These are phyloP conservation scores for Chlorella sp. DNA, from an alignment of 139 green algal species.

Conservation along the genomic window DNA sequence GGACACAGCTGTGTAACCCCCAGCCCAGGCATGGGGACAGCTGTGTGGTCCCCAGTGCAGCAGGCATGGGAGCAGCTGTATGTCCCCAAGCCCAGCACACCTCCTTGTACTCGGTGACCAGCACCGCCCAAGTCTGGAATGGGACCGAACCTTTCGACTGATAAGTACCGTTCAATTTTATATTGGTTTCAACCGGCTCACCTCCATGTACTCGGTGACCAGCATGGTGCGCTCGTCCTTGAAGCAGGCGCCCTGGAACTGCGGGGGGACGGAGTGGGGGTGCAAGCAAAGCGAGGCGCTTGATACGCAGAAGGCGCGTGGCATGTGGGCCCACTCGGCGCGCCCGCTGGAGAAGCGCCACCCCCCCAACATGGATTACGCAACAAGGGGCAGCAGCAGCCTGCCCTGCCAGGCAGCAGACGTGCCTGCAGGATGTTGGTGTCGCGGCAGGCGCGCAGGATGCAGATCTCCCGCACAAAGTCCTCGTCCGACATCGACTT, in stretches of 20 bases:
- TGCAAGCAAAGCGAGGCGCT: not conserved
- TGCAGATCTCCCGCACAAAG: slow-evolving; percentile 43
- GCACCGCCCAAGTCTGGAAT: no score
- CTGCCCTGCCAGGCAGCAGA: slow-evolving; percentile 42
- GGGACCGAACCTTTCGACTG: no score
- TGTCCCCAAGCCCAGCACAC: no score
- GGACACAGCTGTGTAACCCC: no score
- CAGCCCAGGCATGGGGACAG: no score
- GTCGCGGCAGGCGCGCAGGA: slow-evolving; percentile 49
- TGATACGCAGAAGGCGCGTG: not conserved
- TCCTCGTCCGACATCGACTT: slow-evolving; percentile 6
- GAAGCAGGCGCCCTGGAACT: slow-evolving; percentile 35
- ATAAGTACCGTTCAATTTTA: no score
- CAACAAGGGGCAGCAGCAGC: not conserved
- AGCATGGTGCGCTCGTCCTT: slow-evolving; percentile 33
- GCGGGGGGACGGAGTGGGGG: not conserved
- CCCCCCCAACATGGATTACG: no score
- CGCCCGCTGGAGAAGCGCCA: no score
- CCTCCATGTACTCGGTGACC: slow-evolving; percentile 60
- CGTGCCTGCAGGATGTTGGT: slow-evolving; percentile 57
- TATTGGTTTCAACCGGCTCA: no score
- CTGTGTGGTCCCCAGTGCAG: no score
- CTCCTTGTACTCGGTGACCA: no score
- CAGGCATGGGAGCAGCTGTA: no score
- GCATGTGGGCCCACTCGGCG: not conserved